Evolutionary conservation across 2,329 filamentous ascomycete genomes (phyloP).

Genomic region (Phyllosticta citrichinensis): DNA sequence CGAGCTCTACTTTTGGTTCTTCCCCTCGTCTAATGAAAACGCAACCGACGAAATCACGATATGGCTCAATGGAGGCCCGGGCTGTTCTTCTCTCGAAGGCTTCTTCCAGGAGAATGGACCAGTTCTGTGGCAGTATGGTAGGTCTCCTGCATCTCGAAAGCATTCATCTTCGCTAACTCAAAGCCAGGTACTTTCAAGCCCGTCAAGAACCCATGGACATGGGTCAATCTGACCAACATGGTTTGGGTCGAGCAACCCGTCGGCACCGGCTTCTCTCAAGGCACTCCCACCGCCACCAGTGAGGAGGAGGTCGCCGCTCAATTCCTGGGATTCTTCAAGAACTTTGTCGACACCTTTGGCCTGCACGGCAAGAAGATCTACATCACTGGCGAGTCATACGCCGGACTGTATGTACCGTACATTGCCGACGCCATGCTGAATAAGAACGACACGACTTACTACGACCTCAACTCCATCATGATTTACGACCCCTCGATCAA

Average conservation of each 20-base stretch:
- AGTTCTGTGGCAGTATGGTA: constrained; percentile 35
- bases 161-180: not conserved
- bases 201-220: constrained; percentile 35
- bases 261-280: constrained; percentile 59
- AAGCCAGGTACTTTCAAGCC: constrained; percentile 15
- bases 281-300: constrained; percentile 51
- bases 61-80: constrained; percentile 38
- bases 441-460: constrained; percentile 55
- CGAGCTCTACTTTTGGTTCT: constrained; percentile 56
- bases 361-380: constrained; percentile 60
- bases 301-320: constrained; percentile 60
- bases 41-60: constrained; percentile 51
- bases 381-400: constrained; percentile 55
- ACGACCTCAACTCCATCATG: constrained; percentile 46
- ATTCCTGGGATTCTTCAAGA: constrained; percentile 70
- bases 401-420: constrained; percentile 48
- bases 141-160: not conserved
- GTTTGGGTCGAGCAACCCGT: constrained; percentile 64
- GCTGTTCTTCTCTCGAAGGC: constrained; percentile 38
- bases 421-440: constrained; percentile 58
- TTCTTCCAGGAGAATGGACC: constrained; percentile 41
- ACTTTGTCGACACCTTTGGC: constrained; percentile 61
- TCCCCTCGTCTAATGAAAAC: constrained; percentile 44
- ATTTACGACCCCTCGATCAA: constrained; percentile 63
- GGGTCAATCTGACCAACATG: constrained; percentile 61